These are phyloP conservation scores for Lolium perenne DNA, from an alignment of 176 grass and related monocot species.

Conservation along the genomic window DNA sequence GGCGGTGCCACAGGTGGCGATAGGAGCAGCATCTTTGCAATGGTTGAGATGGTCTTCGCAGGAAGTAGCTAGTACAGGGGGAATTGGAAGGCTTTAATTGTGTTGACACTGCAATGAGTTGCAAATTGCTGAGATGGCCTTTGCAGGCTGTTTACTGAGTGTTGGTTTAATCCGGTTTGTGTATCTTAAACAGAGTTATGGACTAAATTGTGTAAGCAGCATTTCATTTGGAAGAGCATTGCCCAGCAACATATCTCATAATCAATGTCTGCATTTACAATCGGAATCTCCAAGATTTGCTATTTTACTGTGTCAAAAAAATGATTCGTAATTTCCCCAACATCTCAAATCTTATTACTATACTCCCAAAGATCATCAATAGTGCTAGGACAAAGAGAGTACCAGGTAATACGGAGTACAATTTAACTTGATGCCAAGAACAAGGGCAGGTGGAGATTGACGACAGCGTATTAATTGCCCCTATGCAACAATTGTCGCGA, in stretches of 20 bases:
- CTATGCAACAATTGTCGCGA: not conserved
- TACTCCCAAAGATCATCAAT: not conserved
- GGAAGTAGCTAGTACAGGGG: not conserved
- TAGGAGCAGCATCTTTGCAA: not conserved
- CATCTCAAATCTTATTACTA: not conserved
- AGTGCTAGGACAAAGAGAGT: not conserved
- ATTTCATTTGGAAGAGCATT: not conserved
- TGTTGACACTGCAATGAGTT: not conserved
- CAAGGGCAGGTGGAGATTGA: not conserved
- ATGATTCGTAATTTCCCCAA: not conserved
- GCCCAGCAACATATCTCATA: not conserved
- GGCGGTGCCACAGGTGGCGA: not conserved
- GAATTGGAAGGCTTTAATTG: not conserved
- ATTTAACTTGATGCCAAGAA: not conserved
- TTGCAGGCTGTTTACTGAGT: not conserved
- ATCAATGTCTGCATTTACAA: constrained; percentile 6
- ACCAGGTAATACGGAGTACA: not conserved
- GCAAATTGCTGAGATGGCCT: not conserved
- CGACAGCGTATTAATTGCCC: not conserved
- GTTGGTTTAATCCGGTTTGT: not conserved
- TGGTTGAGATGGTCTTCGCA: constrained; percentile 7
- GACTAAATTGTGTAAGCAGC: not conserved
- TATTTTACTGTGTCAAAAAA: not conserved
- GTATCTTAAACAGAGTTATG: not conserved
- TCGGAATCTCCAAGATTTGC: not conserved